Evolutionary conservation across 2,329 filamentous ascomycete species (phyloP), one percentile per base, ranked within the genome.

Genomic region (Knufia petricola): DNA sequence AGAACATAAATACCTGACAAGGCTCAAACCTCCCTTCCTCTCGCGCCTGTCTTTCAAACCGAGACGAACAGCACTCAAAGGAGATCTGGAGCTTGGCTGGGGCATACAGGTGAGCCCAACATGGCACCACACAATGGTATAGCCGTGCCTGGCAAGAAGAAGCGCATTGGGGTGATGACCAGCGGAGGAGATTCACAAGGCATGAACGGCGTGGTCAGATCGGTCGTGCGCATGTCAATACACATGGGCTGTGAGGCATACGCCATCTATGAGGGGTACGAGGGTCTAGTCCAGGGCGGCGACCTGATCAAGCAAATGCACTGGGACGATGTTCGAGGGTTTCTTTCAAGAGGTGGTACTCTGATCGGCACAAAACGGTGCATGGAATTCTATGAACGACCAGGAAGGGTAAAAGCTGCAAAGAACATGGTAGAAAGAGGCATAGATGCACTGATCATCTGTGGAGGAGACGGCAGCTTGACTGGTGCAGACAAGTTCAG

Each of bases 401-500:
- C 82, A 24, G 92, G 92, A 15, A 84, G 92, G 56, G 69, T 95
- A 52, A 77, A 74, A 47, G 92, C 87, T 1, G 92, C 92, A 51
- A 95, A 90, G 75, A 95, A 98, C 72, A 83, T 98, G 81, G 79
- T 98, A 36, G 68, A 87, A 52, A 81, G 87, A 58, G 92, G 92
- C 63, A 96, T 98, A 58, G 88, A 98, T 64, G 92, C 92, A 47
- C 75, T 98, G 59, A 84, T 98, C 60, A 94, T 98, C 64, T 96
- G 90, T 66, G 92, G 92, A 65, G 92, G 92, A 71, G 92, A 98
- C 65, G 92, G 92, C 54, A 94, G 87, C 56, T 77, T 98, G 61
- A 98, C 92, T 9, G 92, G 92, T 63, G 92, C 92, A 48, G 92
- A 98, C 73, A 83, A 81, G 62, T 96, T 98, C 71, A 81, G 92